Evolutionary conservation across 1,284 basidiomycete genomes (phyloP), one percentile per base, ranked within the genome.

Genomic region (Ceratobasidium sp.): DNA sequence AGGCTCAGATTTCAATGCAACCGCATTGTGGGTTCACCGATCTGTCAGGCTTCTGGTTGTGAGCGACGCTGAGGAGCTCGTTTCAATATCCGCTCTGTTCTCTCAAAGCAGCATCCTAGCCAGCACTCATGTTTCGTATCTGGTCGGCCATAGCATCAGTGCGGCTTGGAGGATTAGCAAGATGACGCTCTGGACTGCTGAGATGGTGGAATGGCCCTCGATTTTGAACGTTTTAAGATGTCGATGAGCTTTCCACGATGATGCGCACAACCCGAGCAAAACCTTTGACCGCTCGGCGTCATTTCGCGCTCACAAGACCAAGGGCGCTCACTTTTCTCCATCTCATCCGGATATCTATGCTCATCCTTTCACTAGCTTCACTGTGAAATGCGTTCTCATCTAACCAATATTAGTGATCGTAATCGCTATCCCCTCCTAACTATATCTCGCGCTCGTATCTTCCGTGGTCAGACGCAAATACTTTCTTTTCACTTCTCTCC

Each of bases 351-450:
- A 10, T 18, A 33, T 9, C 28, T 44, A 2, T 20, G 61, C 72
- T 66, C 61, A 53, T 75, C 61, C 13, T 60, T 75, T 75, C 72
- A 75, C 72, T 10, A 20, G 44, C 60, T 75, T 75, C 61, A 39
- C n/a, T 28, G 58, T 60, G 26, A 42, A 63, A 66, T 53, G 61
- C 60, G 23, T 42, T 49, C 44, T 5, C 44, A 56, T 33, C 61
- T 53, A 63, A 60, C 61, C n/a, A 75, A 53, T 55, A 5, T 66
- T 2, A 61, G 61, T 40, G 46, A 28, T 33, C 60, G 60, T 64
- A 33, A 28, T 63, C 33, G 60, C 60, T 28, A 40, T n/a, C 55
- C 46, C 71, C 72, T 23, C 42, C 26, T 40, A 26, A 33, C 2
- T 6, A 28, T 2, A 49, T 23, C 39, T 56, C 46, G 7, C 51